Base-by-base conservation (phyloP, 78 protist species). In the Monocercomonoides exilis region DNA sequence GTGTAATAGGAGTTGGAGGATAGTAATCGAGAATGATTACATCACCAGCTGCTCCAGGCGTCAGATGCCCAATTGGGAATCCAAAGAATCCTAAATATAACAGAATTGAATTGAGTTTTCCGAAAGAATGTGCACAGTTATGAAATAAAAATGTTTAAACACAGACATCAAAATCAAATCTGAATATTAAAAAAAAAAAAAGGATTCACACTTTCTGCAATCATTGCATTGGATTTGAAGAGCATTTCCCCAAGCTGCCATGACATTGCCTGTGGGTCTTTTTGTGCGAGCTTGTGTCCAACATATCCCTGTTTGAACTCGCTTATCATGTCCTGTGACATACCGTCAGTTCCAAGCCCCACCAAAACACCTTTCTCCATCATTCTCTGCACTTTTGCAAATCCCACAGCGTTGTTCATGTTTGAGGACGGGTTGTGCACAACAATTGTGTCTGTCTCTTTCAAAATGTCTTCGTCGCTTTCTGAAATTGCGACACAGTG, bases 381-480 rank as follows among this genome's bases (percentile, higher is more conserved):
- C 89, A 85, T 85, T 34, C 35, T 38, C 41, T 38, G 77, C 41
- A 89, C 89, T 44, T 81, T 82, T 29, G 82, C 42, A 32, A 89
- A 44, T n/a, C 91, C 91, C 3, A 89, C 87, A 0, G 88, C 88
- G 81, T 84, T 84, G 46, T 89, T 89, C 88, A 89, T 89, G 82
- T 89, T 89, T n/a, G 88, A 85, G 45, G 46, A 36, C 44, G 88
- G 91, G 70, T 89, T 85, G 82, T 89, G 91, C 35, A 54, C 89
- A 5, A 89, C 84, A 41, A 33, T 5, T 33, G 91, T 86, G 43
- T 54, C 43, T 41, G 91, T 89, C 77, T 85, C 2, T 36, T 1
- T 38, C 84, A 89, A 44, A 0, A 84, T 2, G 35, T 81, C 86
- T 84, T 36, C 34, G 41, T 89, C 91, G 3, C 42, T 35, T 4